Evolutionary conservation across 2,329 filamentous ascomycete genomes (phyloP).

Genomic region (Colletotrichum euphorbiae): DNA sequence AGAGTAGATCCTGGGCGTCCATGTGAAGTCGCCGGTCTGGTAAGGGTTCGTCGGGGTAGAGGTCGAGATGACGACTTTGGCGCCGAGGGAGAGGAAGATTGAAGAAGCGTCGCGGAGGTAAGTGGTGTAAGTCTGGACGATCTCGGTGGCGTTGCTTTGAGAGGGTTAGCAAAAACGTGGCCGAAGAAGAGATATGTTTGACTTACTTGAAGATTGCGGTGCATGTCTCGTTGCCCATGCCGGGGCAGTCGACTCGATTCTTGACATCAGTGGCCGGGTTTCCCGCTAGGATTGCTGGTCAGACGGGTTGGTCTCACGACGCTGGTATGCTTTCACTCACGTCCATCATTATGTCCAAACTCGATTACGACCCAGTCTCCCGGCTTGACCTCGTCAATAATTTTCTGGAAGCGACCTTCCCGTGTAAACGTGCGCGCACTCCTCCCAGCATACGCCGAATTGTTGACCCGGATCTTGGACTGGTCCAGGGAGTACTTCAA

Average conservation of each 20-base stretch:
- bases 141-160: conserved; percentile 51
- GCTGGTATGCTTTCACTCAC: background rate
- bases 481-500: conserved; percentile 60
- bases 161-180: background rate
- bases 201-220: conserved; percentile 55
- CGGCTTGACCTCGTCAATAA: conserved; percentile 62
- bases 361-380: conserved; percentile 78
- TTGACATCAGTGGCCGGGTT: conserved; percentile 58
- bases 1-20: conserved; percentile 65
- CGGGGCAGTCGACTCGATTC: conserved; percentile 68
- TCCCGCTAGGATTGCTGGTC: background rate
- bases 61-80: conserved; percentile 68
- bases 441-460: conserved; percentile 75
- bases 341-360: conserved; percentile 79
- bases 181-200: fast-evolving
- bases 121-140: conserved; percentile 69
- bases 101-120: conserved; percentile 70
- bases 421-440: conserved; percentile 74
- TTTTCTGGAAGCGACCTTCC: conserved; percentile 71
- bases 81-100: conserved; percentile 66
- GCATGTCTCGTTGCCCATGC: conserved; percentile 66
- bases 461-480: conserved; percentile 57
- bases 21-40: conserved; percentile 65
- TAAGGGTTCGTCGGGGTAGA: conserved; percentile 70
- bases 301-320: background rate